These are phyloP conservation scores for Galerina marginata DNA, from an alignment of 768 basidiomycete genomes.

Conservation along the genomic window DNA sequence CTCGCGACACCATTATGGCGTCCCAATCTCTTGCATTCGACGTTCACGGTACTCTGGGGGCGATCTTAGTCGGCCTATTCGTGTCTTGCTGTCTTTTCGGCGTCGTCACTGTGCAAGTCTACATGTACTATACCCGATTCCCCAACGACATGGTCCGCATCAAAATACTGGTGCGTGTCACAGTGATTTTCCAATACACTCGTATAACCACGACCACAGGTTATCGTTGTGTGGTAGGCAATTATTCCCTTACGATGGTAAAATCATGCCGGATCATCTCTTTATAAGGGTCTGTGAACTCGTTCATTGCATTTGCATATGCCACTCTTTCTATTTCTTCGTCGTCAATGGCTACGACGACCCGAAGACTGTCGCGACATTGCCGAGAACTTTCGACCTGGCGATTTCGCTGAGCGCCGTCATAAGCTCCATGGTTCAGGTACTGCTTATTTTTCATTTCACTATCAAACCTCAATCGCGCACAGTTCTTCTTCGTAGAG, in stretches of 20 bases:
- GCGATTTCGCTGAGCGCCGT: too few relatives aligned
- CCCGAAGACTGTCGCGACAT: too few relatives aligned
- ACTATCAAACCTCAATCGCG: neutral
- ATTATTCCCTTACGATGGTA: neutral
- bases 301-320: neutral
- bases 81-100: conserved; percentile 5
- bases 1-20: too few relatives aligned
- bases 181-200: too few relatives aligned
- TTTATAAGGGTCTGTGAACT: neutral
- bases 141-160: neutral
- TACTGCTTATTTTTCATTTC: too few relatives aligned
- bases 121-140: neutral
- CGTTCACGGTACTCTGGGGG: neutral
- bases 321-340: neutral
- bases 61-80: conserved; percentile 4
- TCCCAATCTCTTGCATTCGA: neutral
- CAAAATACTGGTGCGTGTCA: neutral
- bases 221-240: neutral
- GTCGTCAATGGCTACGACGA: neutral
- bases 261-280: neutral
- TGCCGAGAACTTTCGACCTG: too few relatives aligned
- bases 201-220: neutral
- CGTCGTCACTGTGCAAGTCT: neutral
- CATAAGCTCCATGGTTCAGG: too few relatives aligned
- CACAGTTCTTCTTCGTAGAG: too few relatives aligned